Conservation (phyloP, 2,329 filamentous ascomycete genomes). For the Nothophaeocryptopus gaeumannii region DNA sequence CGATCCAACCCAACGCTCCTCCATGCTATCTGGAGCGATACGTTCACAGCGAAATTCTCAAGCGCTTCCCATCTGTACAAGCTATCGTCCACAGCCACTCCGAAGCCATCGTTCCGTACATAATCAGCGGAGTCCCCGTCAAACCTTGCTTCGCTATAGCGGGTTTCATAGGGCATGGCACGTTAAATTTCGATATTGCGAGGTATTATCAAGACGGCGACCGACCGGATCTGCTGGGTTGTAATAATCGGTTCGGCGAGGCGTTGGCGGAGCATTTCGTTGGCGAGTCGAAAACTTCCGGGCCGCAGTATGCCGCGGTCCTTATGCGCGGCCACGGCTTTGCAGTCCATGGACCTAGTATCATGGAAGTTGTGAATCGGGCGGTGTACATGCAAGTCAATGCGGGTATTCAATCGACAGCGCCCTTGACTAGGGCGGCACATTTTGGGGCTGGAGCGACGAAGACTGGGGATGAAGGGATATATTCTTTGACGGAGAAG, state of each 20-base stretch:
- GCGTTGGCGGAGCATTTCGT: background rate
- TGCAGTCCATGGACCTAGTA: too few relatives aligned
- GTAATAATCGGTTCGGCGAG: too few relatives aligned
- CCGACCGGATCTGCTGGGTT: too few relatives aligned
- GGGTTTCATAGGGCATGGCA: slow-evolving; percentile 40
- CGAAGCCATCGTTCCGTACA: slow-evolving; percentile 44
- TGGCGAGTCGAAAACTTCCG: background rate
- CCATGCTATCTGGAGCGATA: slow-evolving; percentile 41
- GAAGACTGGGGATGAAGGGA: too few relatives aligned
- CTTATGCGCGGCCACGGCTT: too few relatives aligned
- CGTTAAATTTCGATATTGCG: slow-evolving; percentile 26
- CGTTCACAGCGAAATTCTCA: slow-evolving; percentile 50
- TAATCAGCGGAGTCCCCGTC: slow-evolving; percentile 39
- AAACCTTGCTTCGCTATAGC: slow-evolving; percentile 43
- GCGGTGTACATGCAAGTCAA: too few relatives aligned
- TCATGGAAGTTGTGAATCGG: too few relatives aligned
- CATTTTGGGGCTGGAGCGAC: too few relatives aligned
- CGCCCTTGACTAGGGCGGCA: too few relatives aligned
- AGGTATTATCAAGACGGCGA: slow-evolving; percentile 18
- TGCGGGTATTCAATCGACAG: too few relatives aligned
- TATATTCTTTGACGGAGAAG: too few relatives aligned
- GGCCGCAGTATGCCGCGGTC: background rate
- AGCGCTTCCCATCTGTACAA: slow-evolving; percentile 39
- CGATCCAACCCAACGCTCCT: slow-evolving; percentile 40
- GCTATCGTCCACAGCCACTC: slow-evolving; percentile 47